Evolutionary conservation across 768 basidiomycete species (phyloP).

Genomic region (Gautieria morchelliformis): DNA sequence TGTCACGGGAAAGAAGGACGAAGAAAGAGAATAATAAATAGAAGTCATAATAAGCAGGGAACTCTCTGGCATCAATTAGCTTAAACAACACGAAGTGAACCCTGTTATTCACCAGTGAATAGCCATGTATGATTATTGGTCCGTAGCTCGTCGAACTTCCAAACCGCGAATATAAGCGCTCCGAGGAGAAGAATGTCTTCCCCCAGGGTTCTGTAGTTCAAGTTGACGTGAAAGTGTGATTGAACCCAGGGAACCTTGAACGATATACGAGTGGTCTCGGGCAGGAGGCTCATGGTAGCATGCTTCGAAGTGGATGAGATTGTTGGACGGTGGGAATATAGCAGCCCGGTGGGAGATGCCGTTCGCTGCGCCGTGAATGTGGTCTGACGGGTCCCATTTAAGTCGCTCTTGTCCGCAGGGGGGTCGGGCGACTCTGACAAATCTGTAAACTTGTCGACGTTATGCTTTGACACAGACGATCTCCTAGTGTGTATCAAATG

Average conservation of each 20-base stretch:
- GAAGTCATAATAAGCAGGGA: conserved; percentile 43
- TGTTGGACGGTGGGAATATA: background rate
- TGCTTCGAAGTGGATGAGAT: background rate
- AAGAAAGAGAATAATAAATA: conserved; percentile 52
- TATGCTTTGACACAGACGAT: background rate
- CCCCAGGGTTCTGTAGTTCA: conserved; percentile 51
- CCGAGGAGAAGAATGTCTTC: conserved; percentile 59
- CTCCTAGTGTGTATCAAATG: background rate
- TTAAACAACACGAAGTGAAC: background rate
- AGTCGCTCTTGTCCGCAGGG: background rate
- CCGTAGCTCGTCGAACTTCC: conserved; percentile 31
- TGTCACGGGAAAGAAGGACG: conserved; percentile 29
- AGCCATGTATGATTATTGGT: conserved; percentile 29
- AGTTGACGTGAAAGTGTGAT: conserved; percentile 36
- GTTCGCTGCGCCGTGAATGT: conserved; percentile 3
- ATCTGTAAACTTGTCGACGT: background rate
- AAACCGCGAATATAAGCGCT: conserved; percentile 48
- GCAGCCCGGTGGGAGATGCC: background rate
- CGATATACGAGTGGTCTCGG: conserved; percentile 35
- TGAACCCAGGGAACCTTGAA: conserved; percentile 35
- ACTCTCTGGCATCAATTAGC: conserved; percentile 37
- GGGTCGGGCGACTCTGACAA: background rate
- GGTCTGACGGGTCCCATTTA: background rate
- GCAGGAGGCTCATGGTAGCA: conserved; percentile 29
- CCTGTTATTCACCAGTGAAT: conserved; percentile 37